phyloP scores from a whole-genome alignment of 2,329 filamentous ascomycete species.

The Colletotrichum caudatum region DNA sequence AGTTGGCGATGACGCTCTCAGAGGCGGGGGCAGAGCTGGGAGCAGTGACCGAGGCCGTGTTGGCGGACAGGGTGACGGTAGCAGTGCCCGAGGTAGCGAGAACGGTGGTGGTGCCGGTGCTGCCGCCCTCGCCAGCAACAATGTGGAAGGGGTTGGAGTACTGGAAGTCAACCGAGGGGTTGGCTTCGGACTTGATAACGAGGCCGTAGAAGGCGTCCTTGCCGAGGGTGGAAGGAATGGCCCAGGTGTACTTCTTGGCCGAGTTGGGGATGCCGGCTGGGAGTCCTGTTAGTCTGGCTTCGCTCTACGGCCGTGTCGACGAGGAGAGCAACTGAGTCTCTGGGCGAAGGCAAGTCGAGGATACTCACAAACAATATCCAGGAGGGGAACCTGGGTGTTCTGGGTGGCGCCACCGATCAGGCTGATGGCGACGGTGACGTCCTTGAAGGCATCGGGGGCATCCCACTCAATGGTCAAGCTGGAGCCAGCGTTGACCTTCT shows the following conservation, averaged over 20 bases:
- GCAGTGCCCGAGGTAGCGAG: slow-evolving; percentile 46
- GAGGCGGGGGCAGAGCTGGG: slow-evolving; percentile 44
- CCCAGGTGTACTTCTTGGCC: slow-evolving; percentile 62
- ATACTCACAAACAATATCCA: slow-evolving; percentile 64
- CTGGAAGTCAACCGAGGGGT: slow-evolving; percentile 64
- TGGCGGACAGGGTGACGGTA: slow-evolving; percentile 48
- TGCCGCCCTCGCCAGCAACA: slow-evolving; percentile 47
- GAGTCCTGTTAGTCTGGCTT: slow-evolving; percentile 40
- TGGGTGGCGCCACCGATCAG: slow-evolving; percentile 66
- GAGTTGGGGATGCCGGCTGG: slow-evolving; percentile 62
- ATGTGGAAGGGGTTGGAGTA: slow-evolving; percentile 73
- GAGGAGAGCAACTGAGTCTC: background rate
- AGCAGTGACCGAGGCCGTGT: slow-evolving; percentile 49
- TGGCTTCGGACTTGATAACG: slow-evolving; percentile 62
- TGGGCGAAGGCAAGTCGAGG: background rate
- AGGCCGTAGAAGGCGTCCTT: slow-evolving; percentile 67
- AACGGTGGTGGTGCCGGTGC: slow-evolving; percentile 45
- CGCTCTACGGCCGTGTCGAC: background rate
- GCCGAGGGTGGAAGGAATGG: slow-evolving; percentile 60
- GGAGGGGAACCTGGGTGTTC: slow-evolving; percentile 55
- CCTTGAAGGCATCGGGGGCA: slow-evolving; percentile 54
- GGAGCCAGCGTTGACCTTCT: slow-evolving; percentile 61
- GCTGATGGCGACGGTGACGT: slow-evolving; percentile 61
- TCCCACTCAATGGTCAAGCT: slow-evolving; percentile 65
- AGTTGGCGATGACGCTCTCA: slow-evolving; percentile 47